A percentile compares a stretch with the other conserved stretches of the same genome.
Conservation (phyloP, 2,329 filamentous ascomycete genomes). For the Fusarium foetens region DNA sequence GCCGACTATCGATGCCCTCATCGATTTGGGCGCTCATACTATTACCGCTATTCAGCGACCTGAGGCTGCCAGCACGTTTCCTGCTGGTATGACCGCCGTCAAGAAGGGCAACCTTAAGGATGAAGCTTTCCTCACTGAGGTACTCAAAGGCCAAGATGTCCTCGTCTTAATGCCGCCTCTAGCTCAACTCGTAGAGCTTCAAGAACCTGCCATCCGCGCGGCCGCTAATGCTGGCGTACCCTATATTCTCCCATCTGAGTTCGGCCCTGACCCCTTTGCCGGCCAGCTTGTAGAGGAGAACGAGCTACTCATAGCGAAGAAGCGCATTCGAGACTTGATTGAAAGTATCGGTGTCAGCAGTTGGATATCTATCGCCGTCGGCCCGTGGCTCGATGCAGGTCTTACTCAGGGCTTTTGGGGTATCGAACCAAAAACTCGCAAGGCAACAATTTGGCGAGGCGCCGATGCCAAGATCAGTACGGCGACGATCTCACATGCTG, state of each 20-base stretch:
- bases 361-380: background rate
- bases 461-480: background rate
- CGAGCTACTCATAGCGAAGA: background rate
- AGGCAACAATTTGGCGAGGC: background rate
- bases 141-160: background rate
- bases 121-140: background rate
- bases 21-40: background rate
- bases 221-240: background rate
- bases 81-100: background rate
- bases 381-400: background rate
- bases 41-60: background rate
- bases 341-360: background rate
- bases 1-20: background rate
- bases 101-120: background rate
- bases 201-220: background rate
- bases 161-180: background rate
- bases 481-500: background rate
- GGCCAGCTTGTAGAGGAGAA: background rate
- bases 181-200: background rate
- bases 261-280: background rate
- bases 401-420: background rate
- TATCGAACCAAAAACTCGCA: background rate
- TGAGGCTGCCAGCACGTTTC: background rate
- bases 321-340: background rate
- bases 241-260: background rate